A percentile compares a stretch with the other conserved stretches of the same genome.
Conservation (phyloP, 1,139 yeast genomes). For the Yamadazyma blattariae region DNA sequence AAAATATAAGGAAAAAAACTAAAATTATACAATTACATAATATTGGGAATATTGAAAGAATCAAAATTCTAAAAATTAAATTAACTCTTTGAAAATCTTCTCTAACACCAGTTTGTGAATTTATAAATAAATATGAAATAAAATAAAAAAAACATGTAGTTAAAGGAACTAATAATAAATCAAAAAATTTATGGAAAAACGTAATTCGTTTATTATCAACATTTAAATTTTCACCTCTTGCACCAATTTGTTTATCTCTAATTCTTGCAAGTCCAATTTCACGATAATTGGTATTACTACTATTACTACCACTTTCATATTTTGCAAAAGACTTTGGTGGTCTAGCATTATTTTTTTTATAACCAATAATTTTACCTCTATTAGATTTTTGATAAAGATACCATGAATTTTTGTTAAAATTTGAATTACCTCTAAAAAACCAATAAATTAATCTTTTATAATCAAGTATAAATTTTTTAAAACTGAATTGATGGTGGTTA, state of each 20-base stretch:
- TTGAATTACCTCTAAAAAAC: constrained; percentile 64
- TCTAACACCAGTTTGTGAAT: constrained; percentile 64
- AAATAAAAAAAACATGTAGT: constrained; percentile 40
- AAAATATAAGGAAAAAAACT: constrained; percentile 45
- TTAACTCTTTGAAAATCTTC: constrained; percentile 18
- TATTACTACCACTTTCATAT: background rate
- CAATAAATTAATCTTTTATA: constrained; percentile 64
- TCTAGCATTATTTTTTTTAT: constrained; percentile 32
- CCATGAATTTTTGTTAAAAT: constrained; percentile 58
- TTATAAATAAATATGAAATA: constrained; percentile 65
- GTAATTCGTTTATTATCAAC: constrained; percentile 38
- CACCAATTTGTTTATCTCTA: background rate
- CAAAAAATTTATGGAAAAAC: constrained; percentile 40
- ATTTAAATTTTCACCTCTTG: constrained; percentile 4
- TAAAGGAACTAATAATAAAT: constrained; percentile 53
- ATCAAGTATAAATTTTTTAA: constrained; percentile 68
- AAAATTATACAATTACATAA: constrained; percentile 49
- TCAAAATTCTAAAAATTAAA: constrained; percentile 12
- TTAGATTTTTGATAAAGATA: constrained; percentile 47
- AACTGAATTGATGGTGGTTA: constrained; percentile 83
- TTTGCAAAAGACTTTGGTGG: background rate
- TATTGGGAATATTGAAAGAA: constrained; percentile 31
- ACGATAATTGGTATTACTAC: background rate
- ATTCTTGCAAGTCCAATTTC: background rate
- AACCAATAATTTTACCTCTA: constrained; percentile 67